Conservation (phyloP, 208 protist species). For the Trypanosoma boissoni region DNA sequence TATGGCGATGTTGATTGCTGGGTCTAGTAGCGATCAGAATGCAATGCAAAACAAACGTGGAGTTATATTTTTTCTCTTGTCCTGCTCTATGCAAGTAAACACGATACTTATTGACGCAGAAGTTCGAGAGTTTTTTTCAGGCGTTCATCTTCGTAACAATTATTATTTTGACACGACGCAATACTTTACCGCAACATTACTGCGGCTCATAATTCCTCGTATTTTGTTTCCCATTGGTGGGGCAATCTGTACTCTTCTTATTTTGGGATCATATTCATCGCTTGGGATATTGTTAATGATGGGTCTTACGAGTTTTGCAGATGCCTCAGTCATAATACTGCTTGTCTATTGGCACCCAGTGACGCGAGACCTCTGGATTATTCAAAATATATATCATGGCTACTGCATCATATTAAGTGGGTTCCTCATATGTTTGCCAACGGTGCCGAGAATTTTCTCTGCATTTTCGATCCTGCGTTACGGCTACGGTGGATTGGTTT, state of each 20-base stretch:
- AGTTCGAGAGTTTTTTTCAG: conserved; percentile 36
- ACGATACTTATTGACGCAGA: conserved; percentile 44
- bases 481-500: conserved; percentile 41
- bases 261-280: conserved; percentile 26
- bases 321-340: conserved; percentile 32
- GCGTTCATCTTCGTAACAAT: conserved; percentile 32
- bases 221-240: conserved; percentile 27
- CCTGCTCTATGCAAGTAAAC: conserved; percentile 44
- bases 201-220: conserved; percentile 35
- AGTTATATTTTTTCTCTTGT: conserved; percentile 50
- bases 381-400: conserved; percentile 37
- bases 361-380: conserved; percentile 18
- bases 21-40: conserved; percentile 17
- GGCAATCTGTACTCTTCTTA: conserved; percentile 23
- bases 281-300: conserved; percentile 29
- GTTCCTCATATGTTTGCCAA: conserved; percentile 41
- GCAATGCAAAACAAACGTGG: conserved; percentile 51
- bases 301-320: conserved; percentile 35
- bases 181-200: conserved; percentile 39
- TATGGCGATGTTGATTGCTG: conserved; percentile 23
- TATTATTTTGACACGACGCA: conserved; percentile 34
- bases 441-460: conserved; percentile 31
- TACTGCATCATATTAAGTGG: conserved; percentile 53
- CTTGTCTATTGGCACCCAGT: conserved; percentile 40
- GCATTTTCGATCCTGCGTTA: conserved; percentile 38